Evolutionary conservation across 208 protist genomes (phyloP).

Genomic region (Leishmania braziliensis): DNA sequence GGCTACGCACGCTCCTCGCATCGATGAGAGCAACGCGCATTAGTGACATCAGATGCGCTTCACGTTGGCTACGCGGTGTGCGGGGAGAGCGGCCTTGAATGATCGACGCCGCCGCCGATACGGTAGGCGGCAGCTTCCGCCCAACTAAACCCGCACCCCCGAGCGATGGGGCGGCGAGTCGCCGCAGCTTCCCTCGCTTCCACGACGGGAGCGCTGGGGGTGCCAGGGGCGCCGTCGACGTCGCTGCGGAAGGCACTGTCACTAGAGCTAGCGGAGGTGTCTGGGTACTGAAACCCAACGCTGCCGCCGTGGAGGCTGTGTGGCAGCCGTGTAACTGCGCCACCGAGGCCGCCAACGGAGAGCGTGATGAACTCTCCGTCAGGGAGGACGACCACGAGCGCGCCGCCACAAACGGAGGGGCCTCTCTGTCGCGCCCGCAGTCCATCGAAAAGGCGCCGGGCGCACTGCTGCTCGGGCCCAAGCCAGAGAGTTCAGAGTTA

Average conservation of each 20-base stretch:
- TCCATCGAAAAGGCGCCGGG: neutral
- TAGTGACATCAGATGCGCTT: conserved; percentile 11
- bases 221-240: neutral
- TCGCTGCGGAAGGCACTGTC: neutral
- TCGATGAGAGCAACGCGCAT: conserved; percentile 30
- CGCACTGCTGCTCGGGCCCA: neutral
- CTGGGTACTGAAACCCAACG: neutral
- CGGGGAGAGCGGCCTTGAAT: conserved; percentile 1
- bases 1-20: conserved; percentile 15
- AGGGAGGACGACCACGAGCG: neutral
- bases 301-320: too few relatives aligned
- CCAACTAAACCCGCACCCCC: neutral
- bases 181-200: neutral
- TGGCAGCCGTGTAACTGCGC: too few relatives aligned
- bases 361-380: neutral
- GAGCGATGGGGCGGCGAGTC: neutral
- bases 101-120: neutral
- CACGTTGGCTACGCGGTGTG: conserved; percentile 18
- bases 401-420: neutral
- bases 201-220: neutral
- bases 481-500: neutral
- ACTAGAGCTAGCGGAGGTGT: neutral
- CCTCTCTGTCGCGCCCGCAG: neutral
- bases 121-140: neutral
- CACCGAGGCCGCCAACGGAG: neutral